phyloP scores from a whole-genome alignment of 805 yeast species.

The Suhomyces xylopsoci region DNA sequence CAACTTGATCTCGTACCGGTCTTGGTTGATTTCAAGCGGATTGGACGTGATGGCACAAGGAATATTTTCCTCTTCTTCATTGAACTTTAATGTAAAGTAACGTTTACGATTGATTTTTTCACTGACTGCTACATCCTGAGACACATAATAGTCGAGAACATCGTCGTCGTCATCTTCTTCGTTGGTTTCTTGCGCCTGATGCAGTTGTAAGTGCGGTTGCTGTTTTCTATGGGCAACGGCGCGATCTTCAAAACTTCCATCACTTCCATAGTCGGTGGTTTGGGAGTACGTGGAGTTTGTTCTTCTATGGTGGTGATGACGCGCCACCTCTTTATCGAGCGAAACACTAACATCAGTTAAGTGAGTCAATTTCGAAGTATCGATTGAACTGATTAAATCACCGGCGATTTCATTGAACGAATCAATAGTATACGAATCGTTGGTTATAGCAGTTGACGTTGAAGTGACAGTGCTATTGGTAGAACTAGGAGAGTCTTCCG shows the following conservation, averaged over 20 bases:
- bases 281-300: not conserved
- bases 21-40: conserved; percentile 48
- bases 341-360: conserved; percentile 26
- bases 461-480: conserved; percentile 1
- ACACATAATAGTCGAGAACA: conserved; percentile 12
- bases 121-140: conserved; percentile 25
- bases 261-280: not conserved
- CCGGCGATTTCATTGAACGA: conserved; percentile 37
- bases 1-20: conserved; percentile 45
- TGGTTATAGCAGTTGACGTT: not conserved
- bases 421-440: conserved; percentile 16
- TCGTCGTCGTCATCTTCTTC: conserved; percentile 11
- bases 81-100: conserved; percentile 56
- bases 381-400: conserved; percentile 21
- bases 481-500: conserved; percentile 3
- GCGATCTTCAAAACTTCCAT: not conserved
- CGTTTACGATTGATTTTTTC: conserved; percentile 51
- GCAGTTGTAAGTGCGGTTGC: not conserved
- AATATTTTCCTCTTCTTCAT: conserved; percentile 42
- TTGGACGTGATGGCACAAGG: conserved; percentile 76
- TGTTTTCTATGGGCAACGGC: not conserved
- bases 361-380: conserved; percentile 10
- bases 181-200: not conserved
- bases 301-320: not conserved
- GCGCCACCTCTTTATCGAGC: conserved; percentile 20